phyloP scores from a whole-genome alignment of 2,329 filamentous ascomycete genomes.

The Orbilia javanica region DNA sequence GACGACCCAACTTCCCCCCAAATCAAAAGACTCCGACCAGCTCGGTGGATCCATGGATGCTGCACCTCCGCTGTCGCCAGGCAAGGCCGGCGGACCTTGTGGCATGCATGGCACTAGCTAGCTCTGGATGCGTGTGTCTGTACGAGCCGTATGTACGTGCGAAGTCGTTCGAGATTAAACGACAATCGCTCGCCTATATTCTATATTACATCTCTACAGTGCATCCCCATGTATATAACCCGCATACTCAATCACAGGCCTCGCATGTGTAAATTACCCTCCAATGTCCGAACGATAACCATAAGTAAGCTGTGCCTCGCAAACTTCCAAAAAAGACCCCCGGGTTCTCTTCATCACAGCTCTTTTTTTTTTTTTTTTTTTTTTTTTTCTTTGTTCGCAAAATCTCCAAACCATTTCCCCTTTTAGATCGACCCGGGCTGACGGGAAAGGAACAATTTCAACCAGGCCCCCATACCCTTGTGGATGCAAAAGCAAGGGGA shows the following conservation, averaged over 20 bases:
- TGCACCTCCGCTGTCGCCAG: neutral
- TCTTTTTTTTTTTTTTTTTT: neutral
- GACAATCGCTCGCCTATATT: conserved; percentile 23
- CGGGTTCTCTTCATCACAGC: too few species aligned
- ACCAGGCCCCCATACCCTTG: conserved; percentile 8
- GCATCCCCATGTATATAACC: too few species aligned
- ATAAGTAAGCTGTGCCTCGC: neutral
- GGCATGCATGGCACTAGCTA: conserved; percentile 5
- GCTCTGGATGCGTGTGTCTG: too few species aligned
- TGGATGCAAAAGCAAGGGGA: neutral
- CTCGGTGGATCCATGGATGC: conserved; percentile 7
- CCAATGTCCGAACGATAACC: conserved; percentile 3
- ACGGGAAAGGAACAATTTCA: conserved; percentile 11
- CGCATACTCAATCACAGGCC: neutral
- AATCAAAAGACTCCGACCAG: conserved; percentile 4
- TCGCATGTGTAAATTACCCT: neutral
- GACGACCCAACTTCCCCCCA: neutral
- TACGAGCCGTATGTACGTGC: too few species aligned
- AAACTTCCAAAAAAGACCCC: neutral
- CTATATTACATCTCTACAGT: too few species aligned
- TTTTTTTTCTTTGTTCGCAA: neutral
- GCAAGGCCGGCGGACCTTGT: conserved; percentile 10
- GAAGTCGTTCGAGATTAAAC: conserved; percentile 13
- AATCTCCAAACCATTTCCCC: conserved; percentile 41
- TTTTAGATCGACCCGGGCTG: conserved; percentile 33